Base-by-base conservation (phyloP, 495 filamentous ascomycete species). In the Penicillium soppii region DNA sequence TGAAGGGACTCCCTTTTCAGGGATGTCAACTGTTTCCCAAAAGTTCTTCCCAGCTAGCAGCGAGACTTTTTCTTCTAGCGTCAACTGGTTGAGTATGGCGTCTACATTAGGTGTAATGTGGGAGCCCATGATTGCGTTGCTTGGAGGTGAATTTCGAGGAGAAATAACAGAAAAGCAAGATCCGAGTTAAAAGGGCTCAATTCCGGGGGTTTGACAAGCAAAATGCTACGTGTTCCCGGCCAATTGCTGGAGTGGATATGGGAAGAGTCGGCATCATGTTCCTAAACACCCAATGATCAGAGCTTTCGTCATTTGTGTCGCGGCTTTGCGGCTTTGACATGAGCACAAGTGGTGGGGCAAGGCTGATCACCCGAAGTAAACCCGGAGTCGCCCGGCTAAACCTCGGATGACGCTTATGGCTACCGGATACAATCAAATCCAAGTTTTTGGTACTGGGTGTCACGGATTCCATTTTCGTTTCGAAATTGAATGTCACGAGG, bases 401-500 rank as follows among this genome's bases (percentile, higher is more conserved):
- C 46, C 20, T 49, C 46, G 46, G 46, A 32, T 32, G 29, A 32
- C 29, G 29, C 29, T 32, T 32, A 32, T 32, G 29, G 29, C 29
- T 32, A 12, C 29, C 29, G 29, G 10, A 32, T 32, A 32, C 5
- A 32, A 32, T 27, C 29, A 32, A 3, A 32, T 32, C 29, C 25
- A 27, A 6, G 22, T 25, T 38, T 5, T 7, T 22, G 44, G 19
- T 3, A 23, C 25, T n/a, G 33, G 37, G 17, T 39, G 35, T 25
- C 32, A 15, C 33, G 33, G n/a, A n/a, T n/a, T n/a, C n/a, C n/a
- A n/a, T n/a, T n/a, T n/a, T 13, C 35, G 26, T 38, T 5, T 7
- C 19, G 44, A 22, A 9, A 23, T 37, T n/a, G 33, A 47, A 32
- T 39, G 35, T 25, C 32, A 15, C 33, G 33, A 39, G 20, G 21